These are phyloP conservation scores for Mycosphaerella sp. DNA, from an alignment of 2,329 filamentous ascomycete species.

Conservation along the genomic window DNA sequence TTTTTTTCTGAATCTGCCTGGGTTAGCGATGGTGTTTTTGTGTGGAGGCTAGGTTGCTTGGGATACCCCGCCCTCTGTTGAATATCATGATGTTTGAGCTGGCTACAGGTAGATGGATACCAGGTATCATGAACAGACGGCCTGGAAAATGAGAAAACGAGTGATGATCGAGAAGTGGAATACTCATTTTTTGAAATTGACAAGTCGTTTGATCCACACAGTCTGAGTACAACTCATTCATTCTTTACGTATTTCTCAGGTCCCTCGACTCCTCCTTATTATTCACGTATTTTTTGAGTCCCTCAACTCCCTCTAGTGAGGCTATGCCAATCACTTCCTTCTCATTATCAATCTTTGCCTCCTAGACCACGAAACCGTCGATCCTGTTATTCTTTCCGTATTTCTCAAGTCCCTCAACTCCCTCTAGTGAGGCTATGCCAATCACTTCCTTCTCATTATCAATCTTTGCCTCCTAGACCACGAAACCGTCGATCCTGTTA, in stretches of 20 bases:
- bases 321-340: too few relatives aligned
- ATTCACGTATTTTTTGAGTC: background rate
- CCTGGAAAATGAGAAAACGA: too few relatives aligned
- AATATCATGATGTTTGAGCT: background rate
- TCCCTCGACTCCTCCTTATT: background rate
- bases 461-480: background rate
- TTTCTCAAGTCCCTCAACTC: background rate
- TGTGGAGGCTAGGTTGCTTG: background rate
- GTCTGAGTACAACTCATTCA: background rate
- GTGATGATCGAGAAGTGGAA: too few relatives aligned
- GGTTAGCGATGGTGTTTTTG: conserved; percentile 4
- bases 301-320: background rate
- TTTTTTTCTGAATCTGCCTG: background rate
- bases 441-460: too few relatives aligned
- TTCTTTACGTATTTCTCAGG: background rate
- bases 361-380: background rate
- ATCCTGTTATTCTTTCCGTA: background rate
- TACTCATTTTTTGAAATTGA: too few relatives aligned
- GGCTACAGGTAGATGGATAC: too few relatives aligned
- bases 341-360: too few relatives aligned
- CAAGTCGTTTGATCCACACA: too few relatives aligned
- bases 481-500: conserved; percentile 21
- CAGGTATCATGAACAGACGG: too few relatives aligned
- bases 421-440: too few relatives aligned
- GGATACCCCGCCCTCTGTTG: background rate